A percentile compares a stretch with the other conserved stretches of the same genome.
Evolutionary conservation across 2,329 filamentous ascomycete species (phyloP).

Genomic region (Pseudocercospora ulei): DNA sequence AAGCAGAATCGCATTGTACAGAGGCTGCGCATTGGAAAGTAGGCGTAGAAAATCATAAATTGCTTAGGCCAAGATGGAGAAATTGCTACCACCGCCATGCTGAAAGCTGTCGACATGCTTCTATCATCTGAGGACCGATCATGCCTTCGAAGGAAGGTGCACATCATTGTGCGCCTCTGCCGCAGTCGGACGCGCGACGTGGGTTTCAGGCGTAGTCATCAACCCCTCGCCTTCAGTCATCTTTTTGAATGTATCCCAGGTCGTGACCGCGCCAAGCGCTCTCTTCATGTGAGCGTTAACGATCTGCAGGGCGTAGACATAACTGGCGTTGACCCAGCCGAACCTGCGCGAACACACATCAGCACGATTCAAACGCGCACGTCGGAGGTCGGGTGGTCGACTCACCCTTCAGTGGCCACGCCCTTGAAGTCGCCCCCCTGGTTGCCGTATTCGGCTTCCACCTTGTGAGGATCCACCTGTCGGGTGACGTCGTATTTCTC

Average conservation of each 20-base stretch:
- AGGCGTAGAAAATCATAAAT: too few relatives aligned
- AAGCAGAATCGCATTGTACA: too few relatives aligned
- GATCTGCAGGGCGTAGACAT: constrained; percentile 83
- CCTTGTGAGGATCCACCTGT: constrained; percentile 79
- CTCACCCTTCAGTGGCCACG: constrained; percentile 89
- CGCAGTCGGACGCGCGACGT: constrained; percentile 4
- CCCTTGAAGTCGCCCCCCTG: constrained; percentile 93
- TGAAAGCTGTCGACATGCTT: constrained; percentile 7
- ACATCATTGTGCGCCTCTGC: constrained; percentile 13
- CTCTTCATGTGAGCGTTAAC: constrained; percentile 81
- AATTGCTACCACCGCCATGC: too few relatives aligned
- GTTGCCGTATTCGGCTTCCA: constrained; percentile 96
- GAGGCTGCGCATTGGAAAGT: too few relatives aligned
- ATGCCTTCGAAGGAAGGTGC: constrained; percentile 9
- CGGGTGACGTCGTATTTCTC: constrained; percentile 98
- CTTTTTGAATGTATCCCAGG: constrained; percentile 71
- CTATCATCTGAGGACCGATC: constrained; percentile 3
- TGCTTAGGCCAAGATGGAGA: too few relatives aligned
- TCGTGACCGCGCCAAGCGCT: constrained; percentile 76
- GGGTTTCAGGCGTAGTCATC: constrained; percentile 18
- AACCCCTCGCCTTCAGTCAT: constrained; percentile 38
- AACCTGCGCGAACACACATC: too few relatives aligned
- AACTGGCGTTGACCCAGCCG: constrained; percentile 97
- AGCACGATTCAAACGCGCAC: neutral
- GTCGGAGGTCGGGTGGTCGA: neutral